These are phyloP conservation scores for Lignosus rhinocerotis DNA, from an alignment of 1,284 basidiomycete species.

Conservation along the genomic window DNA sequence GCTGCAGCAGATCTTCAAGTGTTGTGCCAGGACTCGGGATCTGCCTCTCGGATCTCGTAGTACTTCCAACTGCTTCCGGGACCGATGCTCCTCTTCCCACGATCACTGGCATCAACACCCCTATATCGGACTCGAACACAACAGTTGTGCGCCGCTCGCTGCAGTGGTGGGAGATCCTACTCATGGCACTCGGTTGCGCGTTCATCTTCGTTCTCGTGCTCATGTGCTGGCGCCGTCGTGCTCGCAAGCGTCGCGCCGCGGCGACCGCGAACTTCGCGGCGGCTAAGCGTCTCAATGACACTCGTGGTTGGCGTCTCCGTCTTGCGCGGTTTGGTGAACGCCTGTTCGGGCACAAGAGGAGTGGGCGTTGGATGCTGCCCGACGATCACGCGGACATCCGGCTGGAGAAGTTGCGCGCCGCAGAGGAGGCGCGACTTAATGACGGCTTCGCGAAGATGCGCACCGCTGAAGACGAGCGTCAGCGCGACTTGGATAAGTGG, in stretches of 20 bases:
- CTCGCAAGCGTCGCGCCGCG: slow-evolving; percentile 64
- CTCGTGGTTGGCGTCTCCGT: slow-evolving; percentile 52
- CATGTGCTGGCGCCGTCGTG: slow-evolving; percentile 67
- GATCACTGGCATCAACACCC: slow-evolving; percentile 53
- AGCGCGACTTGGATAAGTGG: slow-evolving; percentile 48
- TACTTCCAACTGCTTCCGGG: slow-evolving; percentile 49
- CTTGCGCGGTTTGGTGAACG: slow-evolving; percentile 56
- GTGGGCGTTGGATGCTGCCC: slow-evolving; percentile 28
- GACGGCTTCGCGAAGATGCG: slow-evolving; percentile 48
- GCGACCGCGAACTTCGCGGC: slow-evolving; percentile 65
- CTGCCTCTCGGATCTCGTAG: slow-evolving; percentile 75
- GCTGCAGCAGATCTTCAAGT: slow-evolving; percentile 52
- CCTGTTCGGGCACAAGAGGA: slow-evolving; percentile 52
- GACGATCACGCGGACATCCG: slow-evolving; percentile 42
- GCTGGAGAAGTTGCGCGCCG: slow-evolving; percentile 42
- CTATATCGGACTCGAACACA: slow-evolving; percentile 32
- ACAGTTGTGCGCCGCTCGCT: slow-evolving; percentile 36
- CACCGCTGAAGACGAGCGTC: slow-evolving; percentile 51
- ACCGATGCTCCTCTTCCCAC: slow-evolving; percentile 54
- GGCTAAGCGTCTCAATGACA: slow-evolving; percentile 52
- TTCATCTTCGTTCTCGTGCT: slow-evolving; percentile 71
- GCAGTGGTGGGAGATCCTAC: slow-evolving; percentile 79
- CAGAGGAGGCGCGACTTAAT: slow-evolving; percentile 52
- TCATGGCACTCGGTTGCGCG: slow-evolving; percentile 78
- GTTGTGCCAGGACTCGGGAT: slow-evolving; percentile 71